phyloP scores from a whole-genome alignment of 2,329 filamentous ascomycete species.

The Hymenoscyphus occultus region DNA sequence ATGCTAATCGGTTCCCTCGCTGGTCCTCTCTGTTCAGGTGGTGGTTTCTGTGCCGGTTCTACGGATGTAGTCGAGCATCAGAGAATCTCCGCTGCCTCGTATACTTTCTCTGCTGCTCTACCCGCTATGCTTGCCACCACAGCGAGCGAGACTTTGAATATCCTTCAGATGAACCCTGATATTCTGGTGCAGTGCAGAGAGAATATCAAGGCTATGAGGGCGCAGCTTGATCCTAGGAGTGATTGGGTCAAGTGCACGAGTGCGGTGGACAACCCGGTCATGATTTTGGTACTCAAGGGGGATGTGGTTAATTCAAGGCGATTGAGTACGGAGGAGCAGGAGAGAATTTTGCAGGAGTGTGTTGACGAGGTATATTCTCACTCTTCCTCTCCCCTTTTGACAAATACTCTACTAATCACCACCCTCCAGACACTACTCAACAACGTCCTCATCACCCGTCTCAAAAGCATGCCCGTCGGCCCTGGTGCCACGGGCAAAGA shows the following conservation, averaged over 20 bases:
- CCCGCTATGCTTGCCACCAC: constrained; percentile 95
- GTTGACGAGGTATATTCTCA: constrained; percentile 79
- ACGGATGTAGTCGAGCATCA: constrained; percentile 95
- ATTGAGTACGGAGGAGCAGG: constrained; percentile 72
- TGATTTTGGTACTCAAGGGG: constrained; percentile 79
- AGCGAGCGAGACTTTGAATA: constrained; percentile 81
- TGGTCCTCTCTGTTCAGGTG: constrained; percentile 85
- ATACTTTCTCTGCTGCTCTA: constrained; percentile 92
- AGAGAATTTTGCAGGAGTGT: constrained; percentile 79
- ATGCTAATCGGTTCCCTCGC: constrained; percentile 95
- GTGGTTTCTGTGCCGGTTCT: constrained; percentile 91
- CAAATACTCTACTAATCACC: constrained; percentile 9
- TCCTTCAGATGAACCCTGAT: constrained; percentile 85
- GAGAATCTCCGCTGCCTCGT: constrained; percentile 85
- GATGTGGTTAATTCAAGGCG: constrained; percentile 72
- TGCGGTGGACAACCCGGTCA: constrained; percentile 77
- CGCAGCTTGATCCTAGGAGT: constrained; percentile 85
- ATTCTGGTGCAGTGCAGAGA: constrained; percentile 76
- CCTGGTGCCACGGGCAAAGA: constrained; percentile 65
- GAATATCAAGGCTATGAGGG: constrained; percentile 80
- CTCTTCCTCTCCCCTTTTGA: constrained; percentile 9
- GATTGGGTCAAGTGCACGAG: constrained; percentile 90
- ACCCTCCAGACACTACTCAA: constrained; percentile 69
- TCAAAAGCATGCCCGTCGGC: constrained; percentile 73
- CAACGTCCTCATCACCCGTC: constrained; percentile 80